A percentile compares a stretch with the other conserved stretches of the same genome.
These are phyloP conservation scores for Dimargaris cristalligena DNA, from an alignment of 192 early-diverging fungal genomes.

Conservation along the genomic window DNA sequence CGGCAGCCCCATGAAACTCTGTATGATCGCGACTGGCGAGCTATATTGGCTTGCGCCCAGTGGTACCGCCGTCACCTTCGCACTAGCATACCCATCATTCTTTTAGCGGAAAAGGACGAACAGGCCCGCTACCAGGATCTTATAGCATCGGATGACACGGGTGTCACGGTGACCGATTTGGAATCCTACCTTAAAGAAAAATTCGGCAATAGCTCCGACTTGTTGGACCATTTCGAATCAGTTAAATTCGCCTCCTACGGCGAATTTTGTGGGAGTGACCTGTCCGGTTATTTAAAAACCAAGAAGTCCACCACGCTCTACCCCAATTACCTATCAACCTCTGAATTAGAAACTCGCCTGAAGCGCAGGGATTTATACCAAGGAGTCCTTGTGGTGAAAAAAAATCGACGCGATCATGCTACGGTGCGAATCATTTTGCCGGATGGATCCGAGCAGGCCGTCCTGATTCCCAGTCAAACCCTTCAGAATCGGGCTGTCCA, in stretches of 20 bases:
- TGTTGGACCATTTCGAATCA: constrained; percentile 27
- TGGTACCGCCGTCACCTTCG: constrained; percentile 44
- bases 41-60: constrained; percentile 27
- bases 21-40: constrained; percentile 33
- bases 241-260: constrained; percentile 36
- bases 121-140: neutral
- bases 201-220: constrained; percentile 20
- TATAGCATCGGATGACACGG: neutral
- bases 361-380: neutral
- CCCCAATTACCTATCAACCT: constrained; percentile 11
- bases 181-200: constrained; percentile 22
- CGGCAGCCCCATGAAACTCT: constrained; percentile 22
- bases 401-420: too few relatives aligned
- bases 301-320: neutral
- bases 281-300: neutral
- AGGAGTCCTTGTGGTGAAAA: too few relatives aligned
- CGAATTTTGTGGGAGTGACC: constrained; percentile 9
- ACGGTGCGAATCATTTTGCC: too few relatives aligned
- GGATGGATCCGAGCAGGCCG: neutral
- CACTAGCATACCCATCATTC: constrained; percentile 18
- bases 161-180: constrained; percentile 24
- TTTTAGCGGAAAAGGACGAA: constrained; percentile 23
- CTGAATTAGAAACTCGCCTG: neutral
- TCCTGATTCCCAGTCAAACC: neutral
- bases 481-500: constrained; percentile 32